phyloP scores from a whole-genome alignment of 2,329 filamentous ascomycete genomes.

The Elsinoe perseae region DNA sequence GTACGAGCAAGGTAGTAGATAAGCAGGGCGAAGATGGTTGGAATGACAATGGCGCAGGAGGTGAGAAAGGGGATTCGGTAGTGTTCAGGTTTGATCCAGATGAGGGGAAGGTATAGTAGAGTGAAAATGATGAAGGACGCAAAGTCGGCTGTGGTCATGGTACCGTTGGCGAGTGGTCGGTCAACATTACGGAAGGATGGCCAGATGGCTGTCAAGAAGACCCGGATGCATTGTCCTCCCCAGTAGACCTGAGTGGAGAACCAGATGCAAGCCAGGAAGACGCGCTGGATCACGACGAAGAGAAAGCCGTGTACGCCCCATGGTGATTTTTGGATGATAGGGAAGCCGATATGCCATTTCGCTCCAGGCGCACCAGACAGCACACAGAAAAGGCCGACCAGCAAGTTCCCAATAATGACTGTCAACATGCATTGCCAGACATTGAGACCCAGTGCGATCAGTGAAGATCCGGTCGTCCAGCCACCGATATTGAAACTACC shows the following conservation, averaged over 20 bases:
- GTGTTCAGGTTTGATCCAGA: conserved; percentile 7
- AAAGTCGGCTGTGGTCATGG: conserved; percentile 35
- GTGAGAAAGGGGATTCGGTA: conserved; percentile 12
- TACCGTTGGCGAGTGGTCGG: conserved; percentile 45
- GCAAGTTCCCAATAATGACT: conserved; percentile 5
- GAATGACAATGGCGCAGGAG: conserved; percentile 11
- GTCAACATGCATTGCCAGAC: conserved; percentile 12
- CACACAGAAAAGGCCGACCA: conserved; percentile 2
- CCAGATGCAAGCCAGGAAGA: conserved; percentile 13
- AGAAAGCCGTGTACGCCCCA: conserved; percentile 11
- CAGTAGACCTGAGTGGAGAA: conserved; percentile 7
- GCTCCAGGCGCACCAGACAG: neutral
- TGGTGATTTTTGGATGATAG: conserved; percentile 5
- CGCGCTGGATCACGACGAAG: conserved; percentile 10
- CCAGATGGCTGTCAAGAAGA: conserved; percentile 17
- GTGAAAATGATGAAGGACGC: conserved; percentile 14
- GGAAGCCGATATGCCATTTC: conserved; percentile 11
- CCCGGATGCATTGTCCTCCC: conserved; percentile 9
- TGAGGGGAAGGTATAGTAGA: conserved; percentile 31
- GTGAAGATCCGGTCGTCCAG: conserved; percentile 8
- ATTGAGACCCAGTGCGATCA: conserved; percentile 11
- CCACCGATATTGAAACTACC: conserved; percentile 13
- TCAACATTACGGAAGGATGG: conserved; percentile 45
- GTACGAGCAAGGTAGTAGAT: conserved; percentile 21
- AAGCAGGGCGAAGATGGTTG: conserved; percentile 10